Base-by-base conservation (phyloP, 768 basidiomycete species). In the Mycena albidolilacea region DNA sequence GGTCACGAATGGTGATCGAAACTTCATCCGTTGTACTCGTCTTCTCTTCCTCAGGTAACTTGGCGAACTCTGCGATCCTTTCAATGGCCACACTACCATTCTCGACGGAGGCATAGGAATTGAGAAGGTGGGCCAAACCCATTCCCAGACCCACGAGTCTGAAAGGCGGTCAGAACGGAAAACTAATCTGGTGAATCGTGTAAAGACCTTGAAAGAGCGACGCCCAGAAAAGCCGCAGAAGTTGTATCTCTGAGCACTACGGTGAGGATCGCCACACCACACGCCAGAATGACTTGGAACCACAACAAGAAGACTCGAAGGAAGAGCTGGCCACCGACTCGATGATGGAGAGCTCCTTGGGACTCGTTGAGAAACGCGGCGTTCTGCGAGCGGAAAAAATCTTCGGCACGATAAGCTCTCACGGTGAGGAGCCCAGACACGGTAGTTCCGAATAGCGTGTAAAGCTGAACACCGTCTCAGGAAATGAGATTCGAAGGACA, bases 311-410 rank as follows among this genome's bases (percentile, higher is more conserved):
- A 72, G 0, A 72, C 65, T 11, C 60, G 48, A n/a, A 72, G 71
- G 59, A 72, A 72, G 9, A 72, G 65, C 35, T 72, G 65, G 5
- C 71, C 60, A 30, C 14, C 21, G 38, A 72, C 11, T 17, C 71
- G 71, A 21, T 72, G 59, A 46, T 72, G 71, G 4, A 72, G 43
- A 3, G 71, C 71, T 6, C 71, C 71, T 68, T 72, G 71, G 17
- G 71, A 72, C 23, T 55, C 65, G 19, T 72, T 68, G 21, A 72
- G 50, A 35, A 72, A 64, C 11, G 43, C 37, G 21, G 71, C 65
- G 39, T 72, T 72, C 62, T 68, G 69, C 12, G 69, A 19, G 7
- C 46, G 54, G 69, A 70, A 70, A 41, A 64, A 70, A 7, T 10
- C 35, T 37, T 70, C 17, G 5, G 63, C 69, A 23, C 63, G 44